A percentile compares a stretch with the other conserved stretches of the same genome.
These are phyloP conservation scores for Auricularia auricula-judae DNA, from an alignment of 768 basidiomycete species.

Conservation along the genomic window DNA sequence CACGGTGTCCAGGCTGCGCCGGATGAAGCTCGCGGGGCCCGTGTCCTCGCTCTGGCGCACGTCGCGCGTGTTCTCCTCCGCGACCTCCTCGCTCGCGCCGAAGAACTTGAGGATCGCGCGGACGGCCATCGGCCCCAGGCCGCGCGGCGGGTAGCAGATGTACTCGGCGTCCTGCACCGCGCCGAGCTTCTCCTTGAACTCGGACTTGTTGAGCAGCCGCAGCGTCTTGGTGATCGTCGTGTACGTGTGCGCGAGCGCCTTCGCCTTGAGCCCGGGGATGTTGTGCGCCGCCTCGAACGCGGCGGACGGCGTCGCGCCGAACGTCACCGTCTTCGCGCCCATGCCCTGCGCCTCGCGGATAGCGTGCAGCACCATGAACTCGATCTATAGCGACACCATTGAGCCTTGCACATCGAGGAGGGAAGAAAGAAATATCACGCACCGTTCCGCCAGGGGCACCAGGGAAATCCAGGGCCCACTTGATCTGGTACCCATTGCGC, in stretches of 20 bases:
- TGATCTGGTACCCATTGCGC: constrained; percentile 32
- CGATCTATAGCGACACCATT: constrained; percentile 24
- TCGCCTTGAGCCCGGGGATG: constrained; percentile 36
- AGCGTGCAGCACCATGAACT: constrained; percentile 35
- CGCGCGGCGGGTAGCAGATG: background rate
- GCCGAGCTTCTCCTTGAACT: constrained; percentile 1
- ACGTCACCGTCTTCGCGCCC: constrained; percentile 22
- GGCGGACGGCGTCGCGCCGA: constrained; percentile 37
- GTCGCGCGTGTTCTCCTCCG: background rate
- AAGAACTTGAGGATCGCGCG: constrained; percentile 1
- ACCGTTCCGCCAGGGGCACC: constrained; percentile 26
- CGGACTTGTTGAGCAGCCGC: background rate
- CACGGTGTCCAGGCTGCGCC: background rate
- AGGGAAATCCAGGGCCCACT: constrained; percentile 36
- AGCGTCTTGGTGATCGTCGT: background rate
- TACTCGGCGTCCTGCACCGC: background rate
- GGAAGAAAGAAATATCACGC: background rate
- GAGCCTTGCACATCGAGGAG: constrained; percentile 12
- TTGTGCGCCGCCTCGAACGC: constrained; percentile 30
- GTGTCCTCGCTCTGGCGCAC: background rate
- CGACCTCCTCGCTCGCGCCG: background rate
- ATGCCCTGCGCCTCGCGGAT: constrained; percentile 32
- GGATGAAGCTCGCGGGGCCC: background rate
- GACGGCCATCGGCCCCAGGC: background rate
- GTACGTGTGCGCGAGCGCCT: constrained; percentile 33